Conservation (phyloP, 192 early-diverging fungal genomes). For the Umbelopsis sp. region DNA sequence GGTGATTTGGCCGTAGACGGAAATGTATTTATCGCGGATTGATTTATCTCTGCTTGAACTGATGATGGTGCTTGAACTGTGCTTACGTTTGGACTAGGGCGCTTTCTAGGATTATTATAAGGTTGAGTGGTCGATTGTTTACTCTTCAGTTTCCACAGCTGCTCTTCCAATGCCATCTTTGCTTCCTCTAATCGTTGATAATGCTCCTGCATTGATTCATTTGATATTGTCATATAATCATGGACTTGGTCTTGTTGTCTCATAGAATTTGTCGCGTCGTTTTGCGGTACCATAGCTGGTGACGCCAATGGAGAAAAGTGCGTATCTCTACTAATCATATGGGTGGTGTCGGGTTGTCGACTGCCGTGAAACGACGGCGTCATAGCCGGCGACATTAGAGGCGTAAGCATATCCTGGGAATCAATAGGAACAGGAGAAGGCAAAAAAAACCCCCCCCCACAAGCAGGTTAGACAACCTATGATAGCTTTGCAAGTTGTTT, state of each 20-base stretch:
- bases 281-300: constrained; percentile 56
- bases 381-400: constrained; percentile 70
- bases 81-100: neutral
- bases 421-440: neutral
- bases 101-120: neutral
- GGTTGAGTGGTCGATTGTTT: neutral
- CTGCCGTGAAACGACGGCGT: constrained; percentile 54
- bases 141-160: constrained; percentile 15
- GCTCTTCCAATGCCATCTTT: constrained; percentile 29
- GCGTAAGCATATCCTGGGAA: constrained; percentile 48
- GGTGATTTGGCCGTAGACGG: neutral
- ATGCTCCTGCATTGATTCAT: constrained; percentile 25
- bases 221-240: constrained; percentile 22
- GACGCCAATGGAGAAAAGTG: constrained; percentile 67
- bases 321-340: constrained; percentile 29
- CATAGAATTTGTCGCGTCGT: constrained; percentile 13
- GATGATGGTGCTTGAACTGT: neutral
- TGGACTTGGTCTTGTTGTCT: constrained; percentile 5
- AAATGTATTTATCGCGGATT: neutral
- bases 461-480: neutral
- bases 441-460: neutral
- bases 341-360: constrained; percentile 24
- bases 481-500: neutral
- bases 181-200: constrained; percentile 35
- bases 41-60: neutral